Conservation (phyloP, 139 green algal genomes). For the Volvox africanus region DNA sequence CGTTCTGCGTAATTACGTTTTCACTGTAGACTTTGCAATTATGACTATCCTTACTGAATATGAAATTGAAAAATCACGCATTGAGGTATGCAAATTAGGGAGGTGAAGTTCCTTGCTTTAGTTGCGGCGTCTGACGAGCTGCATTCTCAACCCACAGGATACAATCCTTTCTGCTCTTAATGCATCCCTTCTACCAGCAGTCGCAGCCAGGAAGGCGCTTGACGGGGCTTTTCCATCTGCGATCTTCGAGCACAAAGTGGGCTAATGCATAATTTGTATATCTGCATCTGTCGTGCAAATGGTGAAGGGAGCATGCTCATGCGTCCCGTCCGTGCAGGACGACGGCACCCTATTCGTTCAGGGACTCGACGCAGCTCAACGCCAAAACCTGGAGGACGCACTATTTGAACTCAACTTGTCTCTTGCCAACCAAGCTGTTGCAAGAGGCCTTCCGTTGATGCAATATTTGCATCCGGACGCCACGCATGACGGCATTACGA, state of each 20-base stretch:
- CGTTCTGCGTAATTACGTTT: not conserved
- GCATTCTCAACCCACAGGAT: not conserved
- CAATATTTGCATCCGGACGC: constrained; percentile 37
- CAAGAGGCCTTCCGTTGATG: constrained; percentile 24
- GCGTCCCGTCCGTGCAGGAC: not conserved
- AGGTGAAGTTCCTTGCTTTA: not conserved
- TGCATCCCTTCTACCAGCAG: not conserved
- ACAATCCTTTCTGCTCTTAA: constrained; percentile 23
- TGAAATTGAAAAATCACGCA: not conserved
- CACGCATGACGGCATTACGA: not conserved
- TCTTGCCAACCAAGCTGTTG: constrained; percentile 24
- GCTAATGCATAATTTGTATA: too few relatives aligned
- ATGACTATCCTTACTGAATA: constrained; percentile 7
- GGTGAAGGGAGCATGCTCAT: not conserved
- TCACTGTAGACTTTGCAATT: not conserved
- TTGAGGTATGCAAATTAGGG: constrained; percentile 13
- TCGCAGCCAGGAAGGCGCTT: constrained; percentile 6
- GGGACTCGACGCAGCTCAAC: constrained; percentile 11
- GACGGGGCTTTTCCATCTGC: constrained; percentile 17
- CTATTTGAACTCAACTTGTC: constrained; percentile 45
- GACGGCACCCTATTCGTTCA: constrained; percentile 42
- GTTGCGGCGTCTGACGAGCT: not conserved
- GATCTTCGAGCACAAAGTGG: constrained; percentile 15
- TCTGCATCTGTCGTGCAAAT: not conserved
- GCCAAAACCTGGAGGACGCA: constrained; percentile 36